Percentiles rank a stretch among this genome's conserved stretches.
phyloP scores from a whole-genome alignment of 2,329 filamentous ascomycete species.

The Gnomoniopsis smithogilvyi region DNA sequence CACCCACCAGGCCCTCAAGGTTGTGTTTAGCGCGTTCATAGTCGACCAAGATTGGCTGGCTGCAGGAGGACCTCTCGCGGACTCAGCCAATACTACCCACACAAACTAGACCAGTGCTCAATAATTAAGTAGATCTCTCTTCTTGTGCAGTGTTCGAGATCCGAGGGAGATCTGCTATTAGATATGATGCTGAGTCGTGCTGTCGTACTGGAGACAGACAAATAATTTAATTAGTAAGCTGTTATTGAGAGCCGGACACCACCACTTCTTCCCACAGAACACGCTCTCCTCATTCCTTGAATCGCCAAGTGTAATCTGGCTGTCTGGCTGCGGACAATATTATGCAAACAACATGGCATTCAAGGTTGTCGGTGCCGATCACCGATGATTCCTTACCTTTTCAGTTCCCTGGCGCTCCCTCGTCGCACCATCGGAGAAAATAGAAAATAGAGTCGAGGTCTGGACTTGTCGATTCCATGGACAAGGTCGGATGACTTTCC shows the following conservation, averaged over 20 bases:
- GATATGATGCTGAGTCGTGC: too few relatives aligned
- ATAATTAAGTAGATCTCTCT: neutral
- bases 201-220: too few relatives aligned
- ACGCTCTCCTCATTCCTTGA: too few relatives aligned
- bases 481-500: constrained; percentile 7
- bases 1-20: constrained; percentile 7
- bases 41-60: neutral
- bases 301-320: too few relatives aligned
- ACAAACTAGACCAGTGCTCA: too few relatives aligned
- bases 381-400: neutral
- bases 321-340: too few relatives aligned
- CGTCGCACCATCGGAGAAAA: constrained; percentile 5
- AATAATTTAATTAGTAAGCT: too few relatives aligned
- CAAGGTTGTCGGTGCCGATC: neutral
- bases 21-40: constrained; percentile 3
- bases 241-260: too few relatives aligned
- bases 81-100: neutral
- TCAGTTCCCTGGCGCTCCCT: neutral
- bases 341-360: neutral
- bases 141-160: neutral
- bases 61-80: too few relatives aligned
- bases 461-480: constrained; percentile 18
- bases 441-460: constrained; percentile 13
- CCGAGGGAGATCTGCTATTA: neutral
- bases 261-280: too few relatives aligned